Percentiles rank a stretch among this genome's conserved stretches.
These are phyloP conservation scores for Elymus sibiricus DNA, from an alignment of 176 grass and related monocot genomes.

Conservation along the genomic window DNA sequence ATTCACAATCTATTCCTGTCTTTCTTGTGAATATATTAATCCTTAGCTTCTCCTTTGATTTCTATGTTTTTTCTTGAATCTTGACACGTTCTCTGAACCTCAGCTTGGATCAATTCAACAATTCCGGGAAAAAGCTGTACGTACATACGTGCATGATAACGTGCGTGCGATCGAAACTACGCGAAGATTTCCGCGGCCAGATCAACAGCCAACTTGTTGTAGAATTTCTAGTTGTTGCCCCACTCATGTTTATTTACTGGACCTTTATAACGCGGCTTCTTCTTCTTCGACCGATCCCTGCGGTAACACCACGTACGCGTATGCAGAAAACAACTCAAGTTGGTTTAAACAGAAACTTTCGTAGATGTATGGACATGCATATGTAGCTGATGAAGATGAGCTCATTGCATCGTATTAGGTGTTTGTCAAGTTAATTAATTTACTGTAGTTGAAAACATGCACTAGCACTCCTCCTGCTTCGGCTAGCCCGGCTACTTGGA, in stretches of 20 bases:
- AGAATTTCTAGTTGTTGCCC: background rate
- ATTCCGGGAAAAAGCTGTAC: background rate
- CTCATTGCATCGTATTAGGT: slow-evolving; percentile 4
- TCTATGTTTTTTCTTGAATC: background rate
- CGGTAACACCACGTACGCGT: background rate
- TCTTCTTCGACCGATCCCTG: background rate
- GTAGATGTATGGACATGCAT: background rate
- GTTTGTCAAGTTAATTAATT: background rate
- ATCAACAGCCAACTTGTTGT: background rate
- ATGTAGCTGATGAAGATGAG: background rate
- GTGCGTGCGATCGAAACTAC: background rate
- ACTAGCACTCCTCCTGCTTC: background rate
- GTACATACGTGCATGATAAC: background rate
- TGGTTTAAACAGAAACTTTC: background rate
- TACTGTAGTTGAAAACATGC: background rate
- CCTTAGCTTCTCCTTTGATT: background rate
- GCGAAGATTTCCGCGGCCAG: background rate
- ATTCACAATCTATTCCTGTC: background rate
- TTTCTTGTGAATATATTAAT: background rate
- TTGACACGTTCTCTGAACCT: slow-evolving; percentile 15
- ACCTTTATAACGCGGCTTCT: background rate
- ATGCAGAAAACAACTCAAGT: background rate
- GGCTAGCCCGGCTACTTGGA: slow-evolving; percentile 31
- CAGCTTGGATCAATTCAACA: background rate
- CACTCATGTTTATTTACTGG: background rate